Evolutionary conservation across 345 rosid species (phyloP).

Genomic region (Acer campestre): DNA sequence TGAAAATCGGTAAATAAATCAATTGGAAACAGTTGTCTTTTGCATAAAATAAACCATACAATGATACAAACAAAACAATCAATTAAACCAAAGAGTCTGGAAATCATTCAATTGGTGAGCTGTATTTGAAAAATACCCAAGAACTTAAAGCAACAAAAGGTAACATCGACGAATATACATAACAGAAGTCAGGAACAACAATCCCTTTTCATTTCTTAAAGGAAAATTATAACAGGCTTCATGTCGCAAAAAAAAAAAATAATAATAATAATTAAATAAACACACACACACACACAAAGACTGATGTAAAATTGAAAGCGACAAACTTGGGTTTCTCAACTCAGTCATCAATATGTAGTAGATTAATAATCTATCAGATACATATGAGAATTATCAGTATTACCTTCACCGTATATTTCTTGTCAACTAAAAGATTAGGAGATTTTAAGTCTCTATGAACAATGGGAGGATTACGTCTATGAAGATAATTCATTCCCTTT

Average conservation of each 20-base stretch:
- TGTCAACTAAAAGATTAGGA: constrained; percentile 97
- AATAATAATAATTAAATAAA: no score
- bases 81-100: background rate
- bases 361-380: background rate
- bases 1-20: background rate
- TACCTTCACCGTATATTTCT: constrained; percentile 95
- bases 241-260: background rate
- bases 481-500: constrained; percentile 99
- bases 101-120: background rate
- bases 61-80: constrained; percentile 4
- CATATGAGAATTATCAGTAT: constrained; percentile 12
- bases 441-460: constrained; percentile 98
- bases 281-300: no score
- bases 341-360: background rate
- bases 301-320: background rate
- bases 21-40: background rate
- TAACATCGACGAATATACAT: background rate
- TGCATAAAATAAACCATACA: background rate
- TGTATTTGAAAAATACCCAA: background rate
- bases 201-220: background rate
- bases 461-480: constrained; percentile 88
- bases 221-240: background rate
- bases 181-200: background rate
- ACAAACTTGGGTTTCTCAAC: background rate
- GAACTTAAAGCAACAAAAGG: background rate